Base-by-base conservation (phyloP, 306 rosid species). In the Phaseolus lunatus region DNA sequence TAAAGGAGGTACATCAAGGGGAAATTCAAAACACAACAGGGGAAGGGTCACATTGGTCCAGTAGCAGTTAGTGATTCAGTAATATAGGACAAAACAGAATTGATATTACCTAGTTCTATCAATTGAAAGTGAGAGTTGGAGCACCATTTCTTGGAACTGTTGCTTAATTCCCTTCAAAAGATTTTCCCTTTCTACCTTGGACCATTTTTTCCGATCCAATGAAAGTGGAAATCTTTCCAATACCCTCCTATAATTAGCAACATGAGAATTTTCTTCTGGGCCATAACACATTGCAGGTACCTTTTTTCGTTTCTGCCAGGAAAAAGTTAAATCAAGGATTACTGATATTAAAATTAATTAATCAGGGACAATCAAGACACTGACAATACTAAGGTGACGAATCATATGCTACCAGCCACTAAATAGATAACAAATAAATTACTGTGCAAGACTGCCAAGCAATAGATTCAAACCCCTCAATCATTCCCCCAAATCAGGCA, bases 131-230 rank as follows among this genome's bases (percentile, higher is more conserved):
- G 92, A 84, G 45, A 77, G 79, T 72, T 90, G 94, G 83, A 85
- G 86, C 79, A 86, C 76, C 82, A 67, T 85, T 86, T 92, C 92
- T 74, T 89, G 97, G 85, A 92, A 90, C 78, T 94, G 96, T 72
- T 92, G 96, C 80, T 79, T 90, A 82, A 95, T 88, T 78, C 97
- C 98, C 87, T 88, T 95, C 3, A 18, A 85, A 76, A 95, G 93
- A 79, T 85, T 90, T 75, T 87, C 78, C 82, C 44, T 90, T 81
- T 92, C 97, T n/a, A 9, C 81, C 59, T 72, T 82, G 33, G 93
- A 85, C 98, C 98, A 95, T 44, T 80, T 90, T 84, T 90, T 95
- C 24, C 84, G 85, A 53, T 87, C 88, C 75, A 89, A 73, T 31
- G 90, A 87, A 19, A 77, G 84, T 0, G 96, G 91, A 76, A 84